Conservation (phyloP, 2,329 filamentous ascomycete species). For the Biscogniauxia sp. region DNA sequence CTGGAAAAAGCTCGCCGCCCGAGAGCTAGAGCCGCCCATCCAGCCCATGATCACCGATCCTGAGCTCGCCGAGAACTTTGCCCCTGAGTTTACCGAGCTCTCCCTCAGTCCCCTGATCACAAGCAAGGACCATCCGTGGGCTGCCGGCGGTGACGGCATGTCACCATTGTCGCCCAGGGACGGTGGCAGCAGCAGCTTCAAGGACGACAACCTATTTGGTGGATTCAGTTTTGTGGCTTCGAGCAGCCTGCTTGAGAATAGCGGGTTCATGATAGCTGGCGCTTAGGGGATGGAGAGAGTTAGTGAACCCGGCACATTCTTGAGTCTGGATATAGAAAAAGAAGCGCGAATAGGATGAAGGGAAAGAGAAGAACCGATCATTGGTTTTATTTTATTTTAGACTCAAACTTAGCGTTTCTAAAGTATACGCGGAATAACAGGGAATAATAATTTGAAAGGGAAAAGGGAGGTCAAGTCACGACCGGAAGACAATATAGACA, state of each 20-base stretch:
- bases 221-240: slow-evolving; percentile 64
- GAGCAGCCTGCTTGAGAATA: slow-evolving; percentile 53
- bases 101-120: slow-evolving; percentile 71
- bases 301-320: not conserved
- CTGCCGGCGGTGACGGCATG: slow-evolving; percentile 16
- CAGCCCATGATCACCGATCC: slow-evolving; percentile 93
- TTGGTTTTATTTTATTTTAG: too few relatives aligned
- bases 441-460: too few relatives aligned
- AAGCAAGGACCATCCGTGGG: slow-evolving; percentile 42
- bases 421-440: too few relatives aligned
- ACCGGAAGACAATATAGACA: too few relatives aligned
- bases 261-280: slow-evolving; percentile 36
- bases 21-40: slow-evolving; percentile 86
- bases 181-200: slow-evolving; percentile 32
- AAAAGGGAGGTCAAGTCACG: too few relatives aligned
- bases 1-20: slow-evolving; percentile 80
- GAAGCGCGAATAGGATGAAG: too few relatives aligned
- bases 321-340: not conserved
- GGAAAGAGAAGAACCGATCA: too few relatives aligned
- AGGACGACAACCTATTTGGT: slow-evolving; percentile 56
- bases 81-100: slow-evolving; percentile 84
- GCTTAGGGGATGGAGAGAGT: slow-evolving; percentile 1
- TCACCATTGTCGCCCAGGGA: slow-evolving; percentile 26
- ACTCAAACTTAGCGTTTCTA: too few relatives aligned
- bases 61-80: slow-evolving; percentile 94